Evolutionary conservation across 2,329 filamentous ascomycete genomes (phyloP).

Genomic region (Fusarium sp.): DNA sequence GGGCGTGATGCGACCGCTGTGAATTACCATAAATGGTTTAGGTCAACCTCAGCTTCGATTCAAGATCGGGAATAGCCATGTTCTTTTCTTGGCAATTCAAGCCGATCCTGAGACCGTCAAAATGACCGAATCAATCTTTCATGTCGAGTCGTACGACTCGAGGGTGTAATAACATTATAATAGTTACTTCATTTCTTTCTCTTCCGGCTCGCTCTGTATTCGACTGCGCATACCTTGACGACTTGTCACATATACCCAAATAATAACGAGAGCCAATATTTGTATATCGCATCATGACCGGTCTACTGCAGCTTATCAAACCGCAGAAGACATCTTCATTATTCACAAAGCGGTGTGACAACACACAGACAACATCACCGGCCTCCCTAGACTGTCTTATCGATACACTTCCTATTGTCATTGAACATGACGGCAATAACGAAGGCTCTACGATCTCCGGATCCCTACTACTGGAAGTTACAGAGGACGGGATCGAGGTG

Average conservation of each 20-base stretch:
- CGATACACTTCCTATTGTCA: conserved; percentile 10
- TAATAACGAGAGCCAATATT: neutral
- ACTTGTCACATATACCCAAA: neutral
- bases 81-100: conserved; percentile 18
- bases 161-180: neutral
- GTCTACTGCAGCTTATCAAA: conserved; percentile 12
- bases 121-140: neutral
- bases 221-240: neutral
- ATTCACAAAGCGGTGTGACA: neutral
- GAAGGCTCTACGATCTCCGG: conserved; percentile 13
- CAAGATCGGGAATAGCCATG: neutral
- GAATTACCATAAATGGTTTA: neutral
- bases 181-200: too few relatives aligned
- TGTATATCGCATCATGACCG: conserved; percentile 6
- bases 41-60: neutral
- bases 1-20: neutral
- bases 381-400: conserved; percentile 19
- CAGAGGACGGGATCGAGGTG: conserved; percentile 4
- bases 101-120: neutral
- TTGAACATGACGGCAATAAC: neutral
- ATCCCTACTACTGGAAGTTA: neutral
- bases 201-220: neutral
- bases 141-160: neutral
- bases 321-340: conserved; percentile 1
- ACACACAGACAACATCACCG: neutral